phyloP scores from a whole-genome alignment of 768 basidiomycete genomes.

The Termitomyces sp. region DNA sequence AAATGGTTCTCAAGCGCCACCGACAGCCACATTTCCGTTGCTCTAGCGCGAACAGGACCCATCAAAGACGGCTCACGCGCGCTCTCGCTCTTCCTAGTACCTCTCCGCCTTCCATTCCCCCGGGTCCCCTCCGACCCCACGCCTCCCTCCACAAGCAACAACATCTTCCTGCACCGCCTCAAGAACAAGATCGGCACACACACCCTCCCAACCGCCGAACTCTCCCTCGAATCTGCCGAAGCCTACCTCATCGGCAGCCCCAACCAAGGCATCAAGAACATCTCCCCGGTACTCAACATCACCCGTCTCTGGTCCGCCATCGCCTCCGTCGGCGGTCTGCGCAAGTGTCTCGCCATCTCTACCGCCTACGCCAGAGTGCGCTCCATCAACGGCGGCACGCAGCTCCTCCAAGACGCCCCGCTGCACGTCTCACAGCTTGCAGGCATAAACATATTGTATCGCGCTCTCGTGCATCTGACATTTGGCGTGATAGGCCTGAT shows the following conservation, averaged over 20 bases:
- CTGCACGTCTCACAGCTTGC: constrained; percentile 66
- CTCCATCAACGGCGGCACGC: constrained; percentile 43
- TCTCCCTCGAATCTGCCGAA: constrained; percentile 51
- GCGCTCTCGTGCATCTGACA: constrained; percentile 56
- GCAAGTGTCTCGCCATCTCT: constrained; percentile 61
- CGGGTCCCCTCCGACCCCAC: constrained; percentile 31
- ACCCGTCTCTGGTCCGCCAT: constrained; percentile 67
- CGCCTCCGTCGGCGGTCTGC: constrained; percentile 48
- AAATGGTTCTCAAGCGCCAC: constrained; percentile 88
- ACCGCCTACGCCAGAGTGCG: constrained; percentile 60
- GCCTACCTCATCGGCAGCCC: constrained; percentile 58
- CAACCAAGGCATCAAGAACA: constrained; percentile 59
- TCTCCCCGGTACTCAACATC: constrained; percentile 71
- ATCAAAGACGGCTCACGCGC: constrained; percentile 50
- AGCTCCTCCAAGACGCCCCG: constrained; percentile 47
- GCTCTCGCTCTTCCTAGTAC: constrained; percentile 72
- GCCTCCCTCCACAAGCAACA: constrained; percentile 51
- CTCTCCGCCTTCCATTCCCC: constrained; percentile 53
- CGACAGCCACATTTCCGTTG: constrained; percentile 67
- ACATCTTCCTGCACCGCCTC: constrained; percentile 63
- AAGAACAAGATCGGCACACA: constrained; percentile 80
- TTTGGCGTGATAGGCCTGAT: constrained; percentile 57
- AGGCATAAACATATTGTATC: constrained; percentile 53
- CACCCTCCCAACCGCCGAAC: constrained; percentile 70
- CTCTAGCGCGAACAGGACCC: constrained; percentile 67